Percentiles rank a stretch among this genome's conserved stretches.
Conservation (phyloP, 352 stramenopile genomes). For the Phytophthora pseudosyringae region DNA sequence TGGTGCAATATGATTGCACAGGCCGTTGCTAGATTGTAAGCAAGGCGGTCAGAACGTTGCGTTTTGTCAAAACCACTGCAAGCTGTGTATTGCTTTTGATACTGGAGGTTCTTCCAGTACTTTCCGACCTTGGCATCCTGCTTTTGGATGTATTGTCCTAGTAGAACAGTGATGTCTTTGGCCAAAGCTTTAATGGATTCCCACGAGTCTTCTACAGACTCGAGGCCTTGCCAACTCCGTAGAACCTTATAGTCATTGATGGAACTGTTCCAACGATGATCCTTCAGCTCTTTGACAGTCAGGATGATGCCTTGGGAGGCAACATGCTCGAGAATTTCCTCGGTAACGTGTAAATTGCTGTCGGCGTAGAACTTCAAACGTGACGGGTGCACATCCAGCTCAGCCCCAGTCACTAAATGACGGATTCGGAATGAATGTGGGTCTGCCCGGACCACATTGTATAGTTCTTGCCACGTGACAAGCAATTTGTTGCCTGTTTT, state of each 20-base stretch:
- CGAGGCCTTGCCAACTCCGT: conserved; percentile 10
- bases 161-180: not conserved
- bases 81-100: no score
- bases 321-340: conserved; percentile 14
- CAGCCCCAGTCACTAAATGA: conserved; percentile 13
- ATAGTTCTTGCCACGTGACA: conserved; percentile 20
- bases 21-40: no score
- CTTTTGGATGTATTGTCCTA: not conserved
- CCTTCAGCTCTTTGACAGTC: conserved; percentile 5
- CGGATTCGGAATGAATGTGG: conserved; percentile 17
- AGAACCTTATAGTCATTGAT: conserved; percentile 20
- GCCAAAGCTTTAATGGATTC: conserved; percentile 3
- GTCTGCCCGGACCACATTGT: conserved; percentile 6
- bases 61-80: no score
- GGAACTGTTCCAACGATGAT: conserved; percentile 6
- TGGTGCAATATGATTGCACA: no score
- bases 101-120: not conserved
- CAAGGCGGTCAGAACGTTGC: no score
- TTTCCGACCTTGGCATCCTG: conserved; percentile 3
- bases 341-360: not conserved
- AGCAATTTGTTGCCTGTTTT: conserved; percentile 17
- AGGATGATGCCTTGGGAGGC: conserved; percentile 10
- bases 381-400: conserved; percentile 15
- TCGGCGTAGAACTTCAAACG: conserved; percentile 22
- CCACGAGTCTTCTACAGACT: conserved; percentile 17